Base-by-base conservation (phyloP, 371 early-diverging fungal genomes). In the Thermomucor indicae-seudaticae region DNA sequence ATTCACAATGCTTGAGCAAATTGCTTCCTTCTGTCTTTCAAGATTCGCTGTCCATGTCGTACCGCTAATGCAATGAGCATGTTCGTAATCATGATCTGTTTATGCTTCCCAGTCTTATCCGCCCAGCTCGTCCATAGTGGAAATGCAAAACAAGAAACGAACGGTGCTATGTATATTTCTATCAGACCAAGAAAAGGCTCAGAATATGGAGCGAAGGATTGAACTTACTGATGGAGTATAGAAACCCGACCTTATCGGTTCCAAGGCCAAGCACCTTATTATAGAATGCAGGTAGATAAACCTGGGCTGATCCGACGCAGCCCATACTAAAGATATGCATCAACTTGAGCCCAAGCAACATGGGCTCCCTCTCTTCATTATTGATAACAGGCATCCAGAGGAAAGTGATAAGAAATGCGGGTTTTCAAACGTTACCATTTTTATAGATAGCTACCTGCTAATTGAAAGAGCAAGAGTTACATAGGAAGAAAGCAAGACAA, bases 261-360 rank as follows among this genome's bases (percentile, higher is more conserved):
- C 63, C 58, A 1, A 70, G 29, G 3, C 51, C 58, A 6, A 70
- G 34, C 5, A 58, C 61, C 24, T 60, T 57, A 39, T 56, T 62
- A 53, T 57, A 65, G 47, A 70, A 70, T 8, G 63, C 57, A 29
- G 70, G 65, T n/a, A 70, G 43, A 42, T 65, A 70, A 42, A 70
- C 49, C 48, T 64, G 64, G 0, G 58, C 60, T 10, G 70, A 65
- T 0, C 65, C 70, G 17, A 70, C 52, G 37, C 65, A 62, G 22
- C 63, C 70, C 8, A 70, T 63, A 39, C 65, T 62, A 37, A 70
- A 70, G 3, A 58, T 49, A 55, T 58, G 53, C n/a, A 70, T 39
- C 6, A 70, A 37, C 22, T 70, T 70, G 5, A 70, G 55, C 4
- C 63, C 70, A 23, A 65, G 29, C 46, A 53, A 67, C 20, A 53